A percentile compares a stretch with the other conserved stretches of the same genome.
Evolutionary conservation across 257 asterid genomes (phyloP).

Genomic region (Fraxinus americana): DNA sequence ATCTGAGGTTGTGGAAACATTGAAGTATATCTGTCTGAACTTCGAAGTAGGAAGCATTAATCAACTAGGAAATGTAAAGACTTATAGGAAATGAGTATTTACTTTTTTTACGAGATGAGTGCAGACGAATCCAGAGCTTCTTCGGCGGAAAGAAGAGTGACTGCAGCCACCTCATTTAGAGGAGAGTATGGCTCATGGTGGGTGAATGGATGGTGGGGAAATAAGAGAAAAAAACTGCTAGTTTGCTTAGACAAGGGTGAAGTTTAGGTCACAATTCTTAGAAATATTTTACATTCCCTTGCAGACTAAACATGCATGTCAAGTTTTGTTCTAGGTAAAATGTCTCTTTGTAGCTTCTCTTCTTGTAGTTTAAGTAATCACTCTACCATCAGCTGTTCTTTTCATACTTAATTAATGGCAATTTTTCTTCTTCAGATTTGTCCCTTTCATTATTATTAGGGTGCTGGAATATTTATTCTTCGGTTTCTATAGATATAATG

Average conservation of each 20-base stretch:
- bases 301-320: slow-evolving; percentile 51
- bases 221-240: slow-evolving; percentile 40
- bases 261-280: slow-evolving; percentile 60
- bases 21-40: neutral
- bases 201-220: slow-evolving; percentile 34
- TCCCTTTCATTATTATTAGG: slow-evolving; percentile 8
- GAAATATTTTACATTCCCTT: slow-evolving; percentile 47
- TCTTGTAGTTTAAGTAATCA: slow-evolving; percentile 54
- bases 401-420: slow-evolving; percentile 29
- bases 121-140: slow-evolving; percentile 83
- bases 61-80: neutral
- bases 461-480: neutral
- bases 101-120: slow-evolving; percentile 78
- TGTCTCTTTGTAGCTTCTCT: slow-evolving; percentile 50
- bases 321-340: slow-evolving; percentile 51
- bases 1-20: neutral
- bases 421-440: neutral
- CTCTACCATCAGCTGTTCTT: slow-evolving; percentile 42
- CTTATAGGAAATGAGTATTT: slow-evolving; percentile 19
- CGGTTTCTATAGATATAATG: slow-evolving; percentile 27
- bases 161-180: slow-evolving; percentile 87
- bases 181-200: slow-evolving; percentile 51
- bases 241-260: slow-evolving; percentile 88
- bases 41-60: slow-evolving; percentile 13
- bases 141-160: slow-evolving; percentile 91